Percentiles rank a stretch among this genome's conserved stretches.
phyloP scores from a whole-genome alignment of 768 basidiomycete species.

The Russula emetica region DNA sequence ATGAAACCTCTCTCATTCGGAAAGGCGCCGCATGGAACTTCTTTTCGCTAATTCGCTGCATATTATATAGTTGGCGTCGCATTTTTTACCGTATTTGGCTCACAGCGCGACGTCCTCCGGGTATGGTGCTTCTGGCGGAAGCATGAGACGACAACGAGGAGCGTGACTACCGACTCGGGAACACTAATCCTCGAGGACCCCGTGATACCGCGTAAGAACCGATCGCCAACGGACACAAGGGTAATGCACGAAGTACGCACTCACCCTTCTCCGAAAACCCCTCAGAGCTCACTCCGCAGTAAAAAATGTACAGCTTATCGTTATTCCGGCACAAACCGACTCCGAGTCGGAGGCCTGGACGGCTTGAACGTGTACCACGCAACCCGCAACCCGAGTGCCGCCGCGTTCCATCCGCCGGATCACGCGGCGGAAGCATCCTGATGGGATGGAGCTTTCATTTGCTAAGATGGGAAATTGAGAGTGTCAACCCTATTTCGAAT shows the following conservation, averaged over 20 bases:
- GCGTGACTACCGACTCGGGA: neutral
- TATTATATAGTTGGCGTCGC: conserved; percentile 7
- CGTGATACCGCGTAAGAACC: neutral
- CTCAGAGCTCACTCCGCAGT: neutral
- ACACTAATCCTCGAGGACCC: neutral
- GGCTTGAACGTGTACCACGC: neutral
- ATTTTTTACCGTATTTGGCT: conserved; percentile 20
- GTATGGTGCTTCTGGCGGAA: conserved; percentile 18
- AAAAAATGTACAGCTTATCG: neutral
- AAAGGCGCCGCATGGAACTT: neutral
- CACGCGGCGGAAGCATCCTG: too few species aligned
- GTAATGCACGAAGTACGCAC: neutral
- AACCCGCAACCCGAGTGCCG: neutral
- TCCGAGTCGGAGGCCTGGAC: neutral
- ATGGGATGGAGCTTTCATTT: too few species aligned
- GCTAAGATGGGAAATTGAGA: neutral
- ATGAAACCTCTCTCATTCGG: neutral
- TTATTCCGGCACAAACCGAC: neutral
- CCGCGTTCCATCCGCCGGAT: neutral
- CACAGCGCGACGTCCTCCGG: conserved; percentile 13
- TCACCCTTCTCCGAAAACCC: neutral
- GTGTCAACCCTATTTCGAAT: neutral
- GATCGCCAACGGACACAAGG: neutral
- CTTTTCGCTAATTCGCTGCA: neutral
- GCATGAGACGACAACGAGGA: neutral